Percentiles rank a stretch among this genome's conserved stretches.
Evolutionary conservation across 176 grass and related monocot genomes (phyloP).

Genomic region (Zizania latifolia): DNA sequence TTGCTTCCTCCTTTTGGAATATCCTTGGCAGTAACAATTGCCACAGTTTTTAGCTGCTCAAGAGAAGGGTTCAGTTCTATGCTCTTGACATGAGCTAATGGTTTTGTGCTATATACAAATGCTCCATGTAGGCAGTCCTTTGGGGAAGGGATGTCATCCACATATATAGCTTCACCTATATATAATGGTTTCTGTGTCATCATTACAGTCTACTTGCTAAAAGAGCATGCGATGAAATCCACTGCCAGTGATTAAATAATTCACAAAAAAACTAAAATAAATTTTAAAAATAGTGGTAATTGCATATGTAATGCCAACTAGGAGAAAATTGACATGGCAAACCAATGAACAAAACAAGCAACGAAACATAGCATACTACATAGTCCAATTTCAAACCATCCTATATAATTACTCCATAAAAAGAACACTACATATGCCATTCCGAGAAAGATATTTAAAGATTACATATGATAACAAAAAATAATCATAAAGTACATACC

Average conservation of each 20-base stretch:
- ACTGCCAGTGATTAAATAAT: not conserved
- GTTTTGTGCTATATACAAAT: slow-evolving; percentile 80
- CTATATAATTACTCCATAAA: not conserved
- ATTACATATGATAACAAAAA: not conserved
- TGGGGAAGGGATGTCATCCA: slow-evolving; percentile 83
- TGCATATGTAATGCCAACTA: not conserved
- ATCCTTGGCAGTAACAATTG: slow-evolving; percentile 43
- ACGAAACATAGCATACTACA: not conserved
- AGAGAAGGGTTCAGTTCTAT: slow-evolving; percentile 47
- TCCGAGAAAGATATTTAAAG: not conserved
- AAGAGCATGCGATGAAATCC: not conserved
- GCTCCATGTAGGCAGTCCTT: slow-evolving; percentile 71
- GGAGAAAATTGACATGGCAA: not conserved
- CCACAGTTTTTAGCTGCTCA: slow-evolving; percentile 29
- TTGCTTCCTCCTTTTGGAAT: slow-evolving; percentile 44
- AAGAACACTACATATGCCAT: not conserved
- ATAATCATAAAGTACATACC: slow-evolving; percentile 37
- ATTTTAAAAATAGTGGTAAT: not conserved
- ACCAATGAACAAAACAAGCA: slow-evolving; percentile 3
- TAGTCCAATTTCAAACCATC: not conserved
- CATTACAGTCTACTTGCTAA: not conserved
- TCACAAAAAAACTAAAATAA: not conserved
- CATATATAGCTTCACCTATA: slow-evolving; percentile 81
- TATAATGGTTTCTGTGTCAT: slow-evolving; percentile 9
- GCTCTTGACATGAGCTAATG: slow-evolving; percentile 70